Conservation (phyloP, 83 land plant species). For the Isoetes engelmannii region DNA sequence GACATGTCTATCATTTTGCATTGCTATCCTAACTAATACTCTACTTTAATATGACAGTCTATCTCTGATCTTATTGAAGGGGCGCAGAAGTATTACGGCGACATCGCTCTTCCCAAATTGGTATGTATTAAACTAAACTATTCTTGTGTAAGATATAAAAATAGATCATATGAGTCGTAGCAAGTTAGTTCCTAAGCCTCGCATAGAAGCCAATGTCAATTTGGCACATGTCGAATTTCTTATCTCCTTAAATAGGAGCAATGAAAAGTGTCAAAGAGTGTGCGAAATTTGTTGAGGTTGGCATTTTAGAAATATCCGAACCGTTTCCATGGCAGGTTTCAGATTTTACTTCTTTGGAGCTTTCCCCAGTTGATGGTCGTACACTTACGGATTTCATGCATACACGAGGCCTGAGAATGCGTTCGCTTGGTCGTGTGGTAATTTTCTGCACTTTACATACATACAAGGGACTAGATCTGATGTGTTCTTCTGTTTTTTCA, state of each 20-base stretch:
- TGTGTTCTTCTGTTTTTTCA: neutral
- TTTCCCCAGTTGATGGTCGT: conserved; percentile 91
- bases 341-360: conserved; percentile 90
- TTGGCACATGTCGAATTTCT: too few species aligned
- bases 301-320: too few species aligned
- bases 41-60: conserved; percentile 44
- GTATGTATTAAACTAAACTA: conserved; percentile 22
- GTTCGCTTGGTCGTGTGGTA: conserved; percentile 92
- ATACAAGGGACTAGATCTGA: neutral
- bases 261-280: too few species aligned
- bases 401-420: conserved; percentile 83
- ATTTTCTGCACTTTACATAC: conserved; percentile 9
- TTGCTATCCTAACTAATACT: neutral
- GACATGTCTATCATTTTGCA: too few species aligned
- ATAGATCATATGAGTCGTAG: too few species aligned
- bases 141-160: too few species aligned
- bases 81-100: conserved; percentile 78
- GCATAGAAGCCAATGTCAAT: too few species aligned
- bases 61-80: conserved; percentile 68
- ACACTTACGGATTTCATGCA: conserved; percentile 94
- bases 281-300: too few species aligned
- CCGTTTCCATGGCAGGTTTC: conserved; percentile 47
- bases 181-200: too few species aligned
- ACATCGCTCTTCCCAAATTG: conserved; percentile 95
- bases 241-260: too few species aligned